These are phyloP conservation scores for Bipolaris bicolor DNA, from an alignment of 2,329 filamentous ascomycete species.

Conservation along the genomic window DNA sequence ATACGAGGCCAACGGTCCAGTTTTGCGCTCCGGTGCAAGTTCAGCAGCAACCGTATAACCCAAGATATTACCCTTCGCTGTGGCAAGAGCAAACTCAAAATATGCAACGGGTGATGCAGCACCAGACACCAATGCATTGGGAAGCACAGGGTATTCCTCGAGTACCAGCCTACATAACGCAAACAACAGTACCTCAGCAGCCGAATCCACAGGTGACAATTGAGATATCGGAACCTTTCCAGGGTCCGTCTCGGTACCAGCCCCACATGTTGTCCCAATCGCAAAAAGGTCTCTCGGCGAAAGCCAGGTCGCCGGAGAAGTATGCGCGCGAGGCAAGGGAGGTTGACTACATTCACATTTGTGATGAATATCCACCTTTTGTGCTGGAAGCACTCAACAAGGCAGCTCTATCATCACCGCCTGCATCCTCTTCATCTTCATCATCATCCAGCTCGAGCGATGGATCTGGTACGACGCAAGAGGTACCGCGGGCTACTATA, in stretches of 20 bases:
- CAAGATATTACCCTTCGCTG: background rate
- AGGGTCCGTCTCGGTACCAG: constrained; percentile 5
- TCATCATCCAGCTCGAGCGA: constrained; percentile 19
- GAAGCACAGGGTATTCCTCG: constrained; percentile 1
- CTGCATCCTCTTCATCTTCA: too few species aligned
- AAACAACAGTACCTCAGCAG: background rate
- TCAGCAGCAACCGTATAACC: constrained; percentile 5
- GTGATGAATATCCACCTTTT: constrained; percentile 29
- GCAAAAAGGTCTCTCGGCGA: background rate
- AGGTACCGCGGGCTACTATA: constrained; percentile 30
- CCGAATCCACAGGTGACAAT: background rate
- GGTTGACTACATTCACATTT: constrained; percentile 32
- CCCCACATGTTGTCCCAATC: constrained; percentile 1
- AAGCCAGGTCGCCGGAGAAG: background rate
- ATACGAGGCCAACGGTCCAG: constrained; percentile 5
- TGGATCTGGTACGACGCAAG: constrained; percentile 19
- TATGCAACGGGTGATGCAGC: background rate
- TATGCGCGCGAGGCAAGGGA: background rate
- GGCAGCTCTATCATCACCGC: background rate
- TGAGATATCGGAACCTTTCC: constrained; percentile 2
- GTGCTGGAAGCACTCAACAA: constrained; percentile 21
- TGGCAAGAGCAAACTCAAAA: background rate
- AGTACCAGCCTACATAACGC: background rate
- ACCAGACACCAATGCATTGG: constrained; percentile 2
- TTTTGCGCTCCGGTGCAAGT: background rate